Base-by-base conservation (phyloP, 345 rosid genomes). In the Eucalyptus curtisii region DNA sequence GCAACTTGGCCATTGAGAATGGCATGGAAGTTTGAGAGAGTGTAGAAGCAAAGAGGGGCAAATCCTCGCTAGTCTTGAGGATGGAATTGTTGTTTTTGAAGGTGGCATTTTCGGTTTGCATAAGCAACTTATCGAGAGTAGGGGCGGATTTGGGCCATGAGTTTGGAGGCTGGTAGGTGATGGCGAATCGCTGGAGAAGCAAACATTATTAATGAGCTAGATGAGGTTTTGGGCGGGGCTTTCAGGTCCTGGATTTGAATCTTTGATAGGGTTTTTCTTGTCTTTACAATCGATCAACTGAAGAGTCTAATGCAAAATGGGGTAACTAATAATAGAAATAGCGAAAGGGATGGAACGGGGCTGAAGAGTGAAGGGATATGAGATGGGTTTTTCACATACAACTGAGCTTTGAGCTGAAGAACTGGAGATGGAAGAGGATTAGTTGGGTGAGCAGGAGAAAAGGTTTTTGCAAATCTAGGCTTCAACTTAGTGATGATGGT, bases 181-280 rank as follows among this genome's bases (percentile, higher is more conserved):
- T 59, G 66, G n/a, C 0, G 7, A 59, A 59, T 59, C 0, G 2
- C 4, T 5, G 8, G n/a, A 11, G 66, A 25, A 59, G 31, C 0
- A 25, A 6, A 59, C n/a, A 25, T 11, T 59, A 7, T 25, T 25
- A 25, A 27, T 59, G 66, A 59, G n/a, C 2, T 25, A 5, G 14
- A 59, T 59, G 66, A 59, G 66, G 14, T 25, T 59, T 25, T 59
- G 66, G 66, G 31, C 7, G 31, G 1, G 66, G 66, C n/a, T 0
- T 27, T 6, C 7, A 5, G 0, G 14, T 59, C 66, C 7, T 12
- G 14, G n/a, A 59, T 25, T 59, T 25, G 31, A 59, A 59, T 59
- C 66, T 27, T 59, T 12, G 14, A 6, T 59, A 30, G 66, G n/a
- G 66, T 59, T 59, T 59, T 59, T 27, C n/a, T 25, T 27, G n/a